Percentiles rank a stretch among this genome's conserved stretches.
phyloP scores from a whole-genome alignment of 768 basidiomycete genomes.

The Hericium alpestre region DNA sequence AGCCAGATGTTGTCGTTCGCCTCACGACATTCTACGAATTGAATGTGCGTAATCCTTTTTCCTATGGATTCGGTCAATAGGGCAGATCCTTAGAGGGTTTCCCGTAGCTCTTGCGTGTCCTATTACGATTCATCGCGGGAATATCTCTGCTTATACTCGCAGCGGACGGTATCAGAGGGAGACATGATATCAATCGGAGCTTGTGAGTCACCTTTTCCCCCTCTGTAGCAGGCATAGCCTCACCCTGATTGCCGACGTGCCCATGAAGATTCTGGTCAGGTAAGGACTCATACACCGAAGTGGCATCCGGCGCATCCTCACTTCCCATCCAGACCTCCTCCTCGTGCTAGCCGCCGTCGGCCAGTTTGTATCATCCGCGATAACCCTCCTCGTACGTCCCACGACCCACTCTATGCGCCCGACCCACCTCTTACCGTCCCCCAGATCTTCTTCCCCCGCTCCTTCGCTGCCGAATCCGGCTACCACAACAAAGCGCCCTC shows the following conservation, averaged over 20 bases:
- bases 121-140: conserved; percentile 69
- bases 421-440: background rate
- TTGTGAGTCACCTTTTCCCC: conserved; percentile 31
- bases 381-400: conserved; percentile 62
- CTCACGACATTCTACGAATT: conserved; percentile 67
- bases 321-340: conserved; percentile 43
- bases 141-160: conserved; percentile 58
- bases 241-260: background rate
- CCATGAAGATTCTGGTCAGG: conserved; percentile 47
- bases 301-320: background rate
- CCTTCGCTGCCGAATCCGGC: conserved; percentile 52
- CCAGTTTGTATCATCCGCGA: conserved; percentile 68
- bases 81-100: background rate
- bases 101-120: conserved; percentile 51
- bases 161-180: conserved; percentile 47
- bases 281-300: conserved; percentile 19
- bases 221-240: background rate
- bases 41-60: conserved; percentile 41
- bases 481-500: conserved; percentile 36
- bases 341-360: conserved; percentile 65
- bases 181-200: conserved; percentile 39
- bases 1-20: conserved; percentile 63
- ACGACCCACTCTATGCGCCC: background rate
- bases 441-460: conserved; percentile 74
- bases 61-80: background rate